A percentile compares a stretch with the other conserved stretches of the same genome.
Conservation (phyloP, 2,329 filamentous ascomycete genomes). For the Decorospora gaudefroyi region DNA sequence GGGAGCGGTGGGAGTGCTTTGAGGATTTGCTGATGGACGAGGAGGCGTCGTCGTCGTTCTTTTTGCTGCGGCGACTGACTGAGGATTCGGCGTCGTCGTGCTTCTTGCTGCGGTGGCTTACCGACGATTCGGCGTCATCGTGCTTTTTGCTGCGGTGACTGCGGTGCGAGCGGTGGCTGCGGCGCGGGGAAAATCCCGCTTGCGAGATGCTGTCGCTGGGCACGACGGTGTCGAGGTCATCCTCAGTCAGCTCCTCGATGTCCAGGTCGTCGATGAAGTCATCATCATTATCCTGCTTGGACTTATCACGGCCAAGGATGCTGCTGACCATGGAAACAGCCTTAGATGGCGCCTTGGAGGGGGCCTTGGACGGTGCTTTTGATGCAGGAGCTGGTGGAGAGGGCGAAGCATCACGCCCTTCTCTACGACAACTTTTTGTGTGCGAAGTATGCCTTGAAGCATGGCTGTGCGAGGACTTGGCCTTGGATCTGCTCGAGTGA, state of each 20-base stretch:
- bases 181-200: conserved; percentile 36
- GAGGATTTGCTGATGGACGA: conserved; percentile 37
- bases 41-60: conserved; percentile 20
- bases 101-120: conserved; percentile 27
- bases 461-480: conserved; percentile 38
- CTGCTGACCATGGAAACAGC: conserved; percentile 44
- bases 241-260: conserved; percentile 38
- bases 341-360: conserved; percentile 30
- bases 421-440: conserved; percentile 33
- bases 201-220: conserved; percentile 57
- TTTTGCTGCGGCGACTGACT: conserved; percentile 1
- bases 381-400: conserved; percentile 31
- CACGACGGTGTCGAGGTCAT: conserved; percentile 52
- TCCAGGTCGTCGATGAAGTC: conserved; percentile 46
- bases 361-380: conserved; percentile 25
- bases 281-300: conserved; percentile 37
- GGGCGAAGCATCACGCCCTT: conserved; percentile 27
- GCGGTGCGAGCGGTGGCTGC: conserved; percentile 34
- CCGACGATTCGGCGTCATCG: conserved; percentile 20
- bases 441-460: conserved; percentile 35
- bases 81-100: conserved; percentile 13
- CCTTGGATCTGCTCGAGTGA: conserved; percentile 42
- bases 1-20: conserved; percentile 32
- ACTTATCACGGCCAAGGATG: conserved; percentile 44
- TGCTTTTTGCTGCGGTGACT: conserved; percentile 19